A percentile compares a stretch with the other conserved stretches of the same genome.
Conservation (phyloP, 192 early-diverging fungal genomes). For the Phlyctochytrium arcticum region DNA sequence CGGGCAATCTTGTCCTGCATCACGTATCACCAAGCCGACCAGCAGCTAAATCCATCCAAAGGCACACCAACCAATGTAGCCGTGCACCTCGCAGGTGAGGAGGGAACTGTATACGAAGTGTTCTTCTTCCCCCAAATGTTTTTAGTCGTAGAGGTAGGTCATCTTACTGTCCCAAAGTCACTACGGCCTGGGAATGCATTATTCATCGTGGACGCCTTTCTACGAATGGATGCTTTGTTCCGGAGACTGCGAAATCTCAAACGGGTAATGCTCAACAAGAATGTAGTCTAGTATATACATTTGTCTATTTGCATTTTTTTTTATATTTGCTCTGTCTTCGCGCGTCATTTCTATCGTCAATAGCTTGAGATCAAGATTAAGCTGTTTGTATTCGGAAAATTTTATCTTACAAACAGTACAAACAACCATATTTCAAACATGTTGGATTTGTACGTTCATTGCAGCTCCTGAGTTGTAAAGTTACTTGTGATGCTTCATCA, state of each 20-base stretch:
- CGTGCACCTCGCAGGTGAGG: not conserved
- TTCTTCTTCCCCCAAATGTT: not conserved
- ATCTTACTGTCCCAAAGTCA: not conserved
- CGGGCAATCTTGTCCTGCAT: not conserved
- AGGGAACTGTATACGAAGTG: not conserved
- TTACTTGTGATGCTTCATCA: too few relatives aligned
- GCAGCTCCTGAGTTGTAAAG: too few relatives aligned
- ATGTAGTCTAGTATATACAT: too few relatives aligned
- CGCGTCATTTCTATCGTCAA: too few relatives aligned
- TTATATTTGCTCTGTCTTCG: too few relatives aligned
- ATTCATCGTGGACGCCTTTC: not conserved
- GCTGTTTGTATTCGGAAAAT: too few relatives aligned
- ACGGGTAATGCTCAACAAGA: not conserved
- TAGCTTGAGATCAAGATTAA: too few relatives aligned
- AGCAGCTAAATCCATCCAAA: not conserved
- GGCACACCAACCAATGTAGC: not conserved
- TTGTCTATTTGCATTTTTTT: too few relatives aligned
- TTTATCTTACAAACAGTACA: too few relatives aligned
- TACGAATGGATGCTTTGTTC: not conserved
- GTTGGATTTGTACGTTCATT: too few relatives aligned
- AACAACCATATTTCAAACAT: too few relatives aligned
- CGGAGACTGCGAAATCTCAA: not conserved
- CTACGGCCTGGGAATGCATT: not conserved
- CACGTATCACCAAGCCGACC: not conserved
- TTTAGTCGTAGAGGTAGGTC: not conserved